These are phyloP conservation scores for Phylloporus rhodoxanthus DNA, from an alignment of 768 basidiomycete genomes.

Conservation along the genomic window DNA sequence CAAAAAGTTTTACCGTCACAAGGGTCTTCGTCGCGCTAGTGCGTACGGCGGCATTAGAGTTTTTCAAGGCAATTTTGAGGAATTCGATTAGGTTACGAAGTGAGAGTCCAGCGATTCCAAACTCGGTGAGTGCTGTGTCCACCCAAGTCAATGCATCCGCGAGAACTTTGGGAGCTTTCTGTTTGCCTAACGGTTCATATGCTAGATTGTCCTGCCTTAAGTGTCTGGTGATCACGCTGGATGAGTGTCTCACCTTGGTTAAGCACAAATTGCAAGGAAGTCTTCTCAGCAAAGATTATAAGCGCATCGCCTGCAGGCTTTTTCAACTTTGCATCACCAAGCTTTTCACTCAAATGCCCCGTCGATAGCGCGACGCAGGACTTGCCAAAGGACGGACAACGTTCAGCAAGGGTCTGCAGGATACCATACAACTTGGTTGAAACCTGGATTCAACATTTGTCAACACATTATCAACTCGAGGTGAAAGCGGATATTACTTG, in stretches of 20 bases:
- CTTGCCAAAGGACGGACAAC: slow-evolving; percentile 77
- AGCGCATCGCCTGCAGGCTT: slow-evolving; percentile 91
- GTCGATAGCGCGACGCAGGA: slow-evolving; percentile 79
- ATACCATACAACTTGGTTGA: slow-evolving; percentile 84
- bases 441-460: slow-evolving; percentile 48
- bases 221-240: slow-evolving; percentile 8
- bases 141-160: slow-evolving; percentile 90
- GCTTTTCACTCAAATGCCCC: slow-evolving; percentile 82
- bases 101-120: slow-evolving; percentile 83
- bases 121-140: slow-evolving; percentile 78
- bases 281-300: slow-evolving; percentile 81
- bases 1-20: slow-evolving; percentile 87
- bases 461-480: background rate
- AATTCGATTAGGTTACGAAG: slow-evolving; percentile 86
- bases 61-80: slow-evolving; percentile 78
- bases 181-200: slow-evolving; percentile 89
- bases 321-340: slow-evolving; percentile 95
- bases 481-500: slow-evolving; percentile 49
- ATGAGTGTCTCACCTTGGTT: slow-evolving; percentile 62
- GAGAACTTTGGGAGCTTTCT: slow-evolving; percentile 95
- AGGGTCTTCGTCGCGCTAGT: slow-evolving; percentile 90
- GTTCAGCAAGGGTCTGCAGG: slow-evolving; percentile 64
- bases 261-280: slow-evolving; percentile 90
- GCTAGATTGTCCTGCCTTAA: slow-evolving; percentile 40
- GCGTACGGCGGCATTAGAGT: slow-evolving; percentile 90